Conservation (phyloP, 345 rosid species). For the Eucalyptus erythrocorys region DNA sequence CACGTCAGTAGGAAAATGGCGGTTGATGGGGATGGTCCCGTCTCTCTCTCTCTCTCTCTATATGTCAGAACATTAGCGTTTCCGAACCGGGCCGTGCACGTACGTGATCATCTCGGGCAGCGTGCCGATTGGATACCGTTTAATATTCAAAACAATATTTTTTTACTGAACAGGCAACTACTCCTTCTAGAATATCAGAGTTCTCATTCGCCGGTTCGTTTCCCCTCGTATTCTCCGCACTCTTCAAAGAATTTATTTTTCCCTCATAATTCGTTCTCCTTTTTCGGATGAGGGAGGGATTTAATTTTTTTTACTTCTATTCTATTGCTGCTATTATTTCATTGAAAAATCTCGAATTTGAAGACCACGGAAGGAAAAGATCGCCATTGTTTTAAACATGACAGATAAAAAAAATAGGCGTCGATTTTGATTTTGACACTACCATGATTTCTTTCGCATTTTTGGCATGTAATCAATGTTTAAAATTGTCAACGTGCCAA, state of each 20-base stretch:
- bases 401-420: too few species aligned
- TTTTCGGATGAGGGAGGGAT: too few species aligned
- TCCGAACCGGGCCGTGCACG: background rate
- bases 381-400: background rate
- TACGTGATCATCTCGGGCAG: background rate
- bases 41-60: too few species aligned
- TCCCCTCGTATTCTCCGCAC: too few species aligned
- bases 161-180: background rate
- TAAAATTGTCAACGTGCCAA: background rate
- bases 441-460: accelerated
- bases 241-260: too few species aligned
- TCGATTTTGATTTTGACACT: accelerated
- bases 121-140: background rate
- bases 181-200: background rate
- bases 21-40: too few species aligned
- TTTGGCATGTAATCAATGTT: accelerated
- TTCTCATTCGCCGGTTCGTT: background rate
- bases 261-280: background rate
- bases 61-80: too few species aligned
- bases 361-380: accelerated
- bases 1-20: background rate
- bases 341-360: background rate
- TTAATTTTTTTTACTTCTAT: too few species aligned
- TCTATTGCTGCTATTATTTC: background rate
- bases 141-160: too few species aligned